These are phyloP conservation scores for Diplodia corticola DNA, from an alignment of 2,329 filamentous ascomycete species.

Conservation along the genomic window DNA sequence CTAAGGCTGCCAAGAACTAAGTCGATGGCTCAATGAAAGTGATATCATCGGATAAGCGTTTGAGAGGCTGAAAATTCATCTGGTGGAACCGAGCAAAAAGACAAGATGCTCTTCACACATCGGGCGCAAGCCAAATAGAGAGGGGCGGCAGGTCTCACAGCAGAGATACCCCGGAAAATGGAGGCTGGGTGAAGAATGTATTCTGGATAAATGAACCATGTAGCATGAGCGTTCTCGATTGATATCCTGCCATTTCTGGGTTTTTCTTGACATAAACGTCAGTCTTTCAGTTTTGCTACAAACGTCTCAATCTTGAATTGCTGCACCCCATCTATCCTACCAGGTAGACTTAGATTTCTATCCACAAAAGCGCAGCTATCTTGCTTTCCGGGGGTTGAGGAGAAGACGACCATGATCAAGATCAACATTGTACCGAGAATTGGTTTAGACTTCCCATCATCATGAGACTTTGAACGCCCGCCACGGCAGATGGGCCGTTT, in stretches of 20 bases:
- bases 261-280: background rate
- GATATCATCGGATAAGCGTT: background rate
- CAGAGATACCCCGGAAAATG: background rate
- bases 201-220: background rate
- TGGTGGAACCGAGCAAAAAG: background rate
- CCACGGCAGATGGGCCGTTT: background rate
- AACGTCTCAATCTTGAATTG: background rate
- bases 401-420: background rate
- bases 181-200: background rate
- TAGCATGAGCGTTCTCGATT: background rate
- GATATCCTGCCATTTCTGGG: background rate
- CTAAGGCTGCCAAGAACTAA: slow-evolving; percentile 24
- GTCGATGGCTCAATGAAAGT: background rate
- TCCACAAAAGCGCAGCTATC: background rate
- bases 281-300: background rate
- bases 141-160: background rate
- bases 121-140: slow-evolving; percentile 1
- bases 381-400: too few species aligned
- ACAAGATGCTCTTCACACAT: background rate
- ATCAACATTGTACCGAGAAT: background rate
- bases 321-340: background rate
- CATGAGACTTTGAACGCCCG: background rate
- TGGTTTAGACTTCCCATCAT: background rate
- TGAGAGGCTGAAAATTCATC: background rate
- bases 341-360: background rate